These are phyloP conservation scores for Isabelozyma pseudorhagii DNA, from an alignment of 805 yeast species.

Conservation along the genomic window DNA sequence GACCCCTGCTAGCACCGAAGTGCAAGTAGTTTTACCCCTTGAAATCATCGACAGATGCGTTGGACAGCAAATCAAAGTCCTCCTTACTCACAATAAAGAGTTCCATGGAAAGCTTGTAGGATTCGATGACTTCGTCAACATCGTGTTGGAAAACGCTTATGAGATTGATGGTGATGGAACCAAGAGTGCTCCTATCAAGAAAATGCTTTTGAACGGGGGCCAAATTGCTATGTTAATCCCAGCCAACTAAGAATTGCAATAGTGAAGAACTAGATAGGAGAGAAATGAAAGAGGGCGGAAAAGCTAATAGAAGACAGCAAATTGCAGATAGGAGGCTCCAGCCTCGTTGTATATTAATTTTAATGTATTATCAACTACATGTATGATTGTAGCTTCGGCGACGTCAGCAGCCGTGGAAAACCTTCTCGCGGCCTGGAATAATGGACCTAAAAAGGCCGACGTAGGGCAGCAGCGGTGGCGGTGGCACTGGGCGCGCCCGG, in stretches of 20 bases:
- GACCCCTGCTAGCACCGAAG: not conserved
- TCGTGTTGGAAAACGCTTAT: slow-evolving; percentile 79
- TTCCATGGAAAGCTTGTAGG: slow-evolving; percentile 88
- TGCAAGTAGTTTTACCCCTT: slow-evolving; percentile 52
- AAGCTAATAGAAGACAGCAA: too few species aligned
- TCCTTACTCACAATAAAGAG: slow-evolving; percentile 63
- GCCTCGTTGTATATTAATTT: not conserved
- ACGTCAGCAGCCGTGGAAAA: too few species aligned
- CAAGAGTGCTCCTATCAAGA: slow-evolving; percentile 45
- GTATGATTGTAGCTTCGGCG: not conserved
- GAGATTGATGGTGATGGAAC: slow-evolving; percentile 50
- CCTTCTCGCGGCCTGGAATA: too few species aligned
- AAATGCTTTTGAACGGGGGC: slow-evolving; percentile 69
- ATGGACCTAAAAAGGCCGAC: too few species aligned
- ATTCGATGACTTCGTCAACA: slow-evolving; percentile 92
- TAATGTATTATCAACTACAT: not conserved
- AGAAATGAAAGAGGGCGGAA: too few species aligned
- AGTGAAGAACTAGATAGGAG: not conserved
- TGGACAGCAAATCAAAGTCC: slow-evolving; percentile 74
- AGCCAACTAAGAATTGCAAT: not conserved
- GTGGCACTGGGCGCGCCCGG: too few species aligned
- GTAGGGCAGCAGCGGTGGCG: too few species aligned
- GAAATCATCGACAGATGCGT: slow-evolving; percentile 87
- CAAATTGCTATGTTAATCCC: slow-evolving; percentile 62
- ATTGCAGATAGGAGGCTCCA: too few species aligned